phyloP scores from a whole-genome alignment of 495 filamentous ascomycete genomes.

The Hypoxylon intermedium region DNA sequence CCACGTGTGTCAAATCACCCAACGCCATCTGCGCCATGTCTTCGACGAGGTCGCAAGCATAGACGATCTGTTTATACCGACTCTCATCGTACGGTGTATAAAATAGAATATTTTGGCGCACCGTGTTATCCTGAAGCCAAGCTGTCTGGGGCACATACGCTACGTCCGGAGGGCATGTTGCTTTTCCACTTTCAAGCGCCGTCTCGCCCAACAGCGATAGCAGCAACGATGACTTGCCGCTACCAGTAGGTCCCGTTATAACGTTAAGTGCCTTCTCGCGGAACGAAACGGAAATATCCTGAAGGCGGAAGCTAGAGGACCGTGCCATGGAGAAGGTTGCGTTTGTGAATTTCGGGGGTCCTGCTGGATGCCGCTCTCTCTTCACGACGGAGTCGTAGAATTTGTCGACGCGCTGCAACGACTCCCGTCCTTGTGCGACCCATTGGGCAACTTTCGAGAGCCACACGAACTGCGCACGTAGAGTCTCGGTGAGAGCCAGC shows the following conservation, averaged over 20 bases:
- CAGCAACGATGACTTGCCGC: conserved; percentile 82
- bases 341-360: conserved; percentile 57
- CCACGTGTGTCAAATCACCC: conserved; percentile 80
- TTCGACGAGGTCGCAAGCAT: conserved; percentile 79
- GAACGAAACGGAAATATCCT: conserved; percentile 71
- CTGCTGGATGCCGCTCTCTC: conserved; percentile 76
- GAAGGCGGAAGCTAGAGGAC: conserved; percentile 67
- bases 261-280: conserved; percentile 73
- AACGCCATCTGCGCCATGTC: conserved; percentile 78
- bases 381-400: conserved; percentile 84
- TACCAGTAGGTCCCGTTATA: conserved; percentile 78
- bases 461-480: conserved; percentile 81
- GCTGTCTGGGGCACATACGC: conserved; percentile 91
- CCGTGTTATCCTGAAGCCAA: conserved; percentile 83
- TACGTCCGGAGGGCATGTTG: conserved; percentile 71
- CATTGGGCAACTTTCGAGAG: conserved; percentile 88
- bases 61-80: conserved; percentile 75
- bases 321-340: conserved; percentile 50
- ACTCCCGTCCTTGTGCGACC: conserved; percentile 85
- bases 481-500: conserved; percentile 78
- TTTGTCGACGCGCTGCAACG: conserved; percentile 83
- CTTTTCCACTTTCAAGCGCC: conserved; percentile 69
- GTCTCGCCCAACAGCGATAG: conserved; percentile 88
- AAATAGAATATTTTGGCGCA: conserved; percentile 85
- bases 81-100: conserved; percentile 71